Conservation (phyloP, 345 rosid species). For the Durio zibethinus region DNA sequence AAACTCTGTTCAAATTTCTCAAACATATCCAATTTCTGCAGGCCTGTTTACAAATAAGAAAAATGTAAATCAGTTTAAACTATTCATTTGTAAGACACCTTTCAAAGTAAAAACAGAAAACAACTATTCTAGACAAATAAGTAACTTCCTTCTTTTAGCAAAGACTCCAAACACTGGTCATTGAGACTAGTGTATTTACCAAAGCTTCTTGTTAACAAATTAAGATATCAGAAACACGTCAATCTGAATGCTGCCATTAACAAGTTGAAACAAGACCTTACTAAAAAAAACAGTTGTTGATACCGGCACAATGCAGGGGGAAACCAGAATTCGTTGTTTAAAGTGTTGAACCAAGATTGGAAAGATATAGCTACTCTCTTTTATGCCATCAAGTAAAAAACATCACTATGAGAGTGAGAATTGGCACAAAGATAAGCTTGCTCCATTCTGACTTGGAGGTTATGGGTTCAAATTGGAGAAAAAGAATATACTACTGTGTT, state of each 20-base stretch:
- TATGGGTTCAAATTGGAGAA: neutral
- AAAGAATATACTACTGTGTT: neutral
- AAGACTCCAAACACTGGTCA: neutral
- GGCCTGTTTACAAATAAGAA: slow-evolving; percentile 4
- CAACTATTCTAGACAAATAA: neutral
- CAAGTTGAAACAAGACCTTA: neutral
- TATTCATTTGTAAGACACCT: neutral
- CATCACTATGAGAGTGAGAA: neutral
- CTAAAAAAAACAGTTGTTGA: neutral
- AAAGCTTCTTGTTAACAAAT: neutral
- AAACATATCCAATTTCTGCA: slow-evolving; percentile 2
- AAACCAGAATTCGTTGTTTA: neutral
- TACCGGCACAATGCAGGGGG: neutral
- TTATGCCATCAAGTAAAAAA: neutral
- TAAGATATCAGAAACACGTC: neutral
- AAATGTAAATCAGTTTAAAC: neutral
- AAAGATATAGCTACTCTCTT: neutral
- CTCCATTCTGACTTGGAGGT: neutral
- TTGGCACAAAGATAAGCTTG: neutral
- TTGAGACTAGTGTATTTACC: neutral
- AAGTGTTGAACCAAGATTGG: neutral
- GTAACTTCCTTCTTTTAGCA: neutral
- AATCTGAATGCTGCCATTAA: neutral
- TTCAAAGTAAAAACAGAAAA: neutral
- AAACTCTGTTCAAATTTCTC: slow-evolving; percentile 6